phyloP scores from a whole-genome alignment of 2,329 filamentous ascomycete species.

The Calycina herbarum region DNA sequence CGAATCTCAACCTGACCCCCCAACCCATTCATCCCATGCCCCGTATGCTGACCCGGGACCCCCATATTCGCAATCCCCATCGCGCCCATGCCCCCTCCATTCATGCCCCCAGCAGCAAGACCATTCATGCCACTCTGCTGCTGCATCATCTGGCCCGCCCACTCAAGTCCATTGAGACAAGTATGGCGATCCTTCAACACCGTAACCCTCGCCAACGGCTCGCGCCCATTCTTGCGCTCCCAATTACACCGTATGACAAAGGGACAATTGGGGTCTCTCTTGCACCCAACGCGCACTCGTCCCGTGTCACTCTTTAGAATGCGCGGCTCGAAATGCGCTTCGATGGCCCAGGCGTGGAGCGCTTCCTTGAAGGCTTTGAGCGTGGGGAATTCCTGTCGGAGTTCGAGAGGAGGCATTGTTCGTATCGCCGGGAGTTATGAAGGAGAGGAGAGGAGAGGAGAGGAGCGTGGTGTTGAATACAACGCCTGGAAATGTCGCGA shows the following conservation, averaged over 20 bases:
- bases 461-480: too few species aligned
- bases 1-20: constrained; percentile 29
- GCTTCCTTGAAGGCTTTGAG: constrained; percentile 39
- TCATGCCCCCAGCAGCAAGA: constrained; percentile 13
- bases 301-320: constrained; percentile 38
- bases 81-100: constrained; percentile 19
- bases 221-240: constrained; percentile 34
- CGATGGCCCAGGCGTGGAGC: constrained; percentile 38
- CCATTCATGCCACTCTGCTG: constrained; percentile 12
- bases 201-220: constrained; percentile 36
- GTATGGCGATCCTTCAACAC: constrained; percentile 37
- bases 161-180: constrained; percentile 34
- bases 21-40: constrained; percentile 12
- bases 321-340: constrained; percentile 38
- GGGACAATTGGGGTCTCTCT: constrained; percentile 36
- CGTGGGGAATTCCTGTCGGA: constrained; percentile 37
- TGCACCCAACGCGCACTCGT: constrained; percentile 38
- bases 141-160: constrained; percentile 2
- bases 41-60: constrained; percentile 17
- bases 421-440: neutral
- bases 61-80: constrained; percentile 17
- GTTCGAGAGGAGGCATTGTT: constrained; percentile 36
- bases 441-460: constrained; percentile 6
- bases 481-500: too few species aligned
- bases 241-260: constrained; percentile 39